These are phyloP conservation scores for Colletotrichum tropicicola DNA, from an alignment of 2,329 filamentous ascomycete genomes.

Conservation along the genomic window DNA sequence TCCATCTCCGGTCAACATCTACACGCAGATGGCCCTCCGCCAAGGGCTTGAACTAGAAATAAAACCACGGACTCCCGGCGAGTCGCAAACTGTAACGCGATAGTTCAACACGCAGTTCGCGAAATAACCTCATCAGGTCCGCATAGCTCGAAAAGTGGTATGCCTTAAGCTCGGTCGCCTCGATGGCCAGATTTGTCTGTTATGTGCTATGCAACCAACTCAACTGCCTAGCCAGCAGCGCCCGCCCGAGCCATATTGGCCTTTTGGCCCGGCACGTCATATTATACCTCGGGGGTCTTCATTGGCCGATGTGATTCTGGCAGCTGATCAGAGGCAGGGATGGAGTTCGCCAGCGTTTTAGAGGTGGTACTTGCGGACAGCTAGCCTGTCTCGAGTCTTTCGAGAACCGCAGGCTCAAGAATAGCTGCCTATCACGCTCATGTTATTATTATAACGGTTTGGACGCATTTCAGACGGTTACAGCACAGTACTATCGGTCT, in stretches of 20 bases:
- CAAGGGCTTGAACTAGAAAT: too few relatives aligned
- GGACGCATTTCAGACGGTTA: background rate
- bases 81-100: background rate
- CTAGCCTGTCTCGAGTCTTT: background rate
- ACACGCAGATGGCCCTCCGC: too few relatives aligned
- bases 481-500: background rate
- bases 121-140: background rate
- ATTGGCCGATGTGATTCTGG: background rate
- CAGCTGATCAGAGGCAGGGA: background rate
- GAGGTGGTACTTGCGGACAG: too few relatives aligned
- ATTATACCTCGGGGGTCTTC: background rate
- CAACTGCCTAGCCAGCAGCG: background rate
- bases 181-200: background rate
- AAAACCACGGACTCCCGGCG: too few relatives aligned
- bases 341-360: background rate
- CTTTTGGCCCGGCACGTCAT: background rate
- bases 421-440: background rate
- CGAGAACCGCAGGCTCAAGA: background rate
- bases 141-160: background rate
- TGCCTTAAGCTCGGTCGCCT: background rate
- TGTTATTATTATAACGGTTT: too few relatives aligned
- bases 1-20: too few relatives aligned
- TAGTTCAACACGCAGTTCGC: background rate
- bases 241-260: background rate
- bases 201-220: background rate